Percentiles rank a stretch among this genome's conserved stretches.
Conservation (phyloP, 768 basidiomycete species). For the Tricholoma sp. region DNA sequence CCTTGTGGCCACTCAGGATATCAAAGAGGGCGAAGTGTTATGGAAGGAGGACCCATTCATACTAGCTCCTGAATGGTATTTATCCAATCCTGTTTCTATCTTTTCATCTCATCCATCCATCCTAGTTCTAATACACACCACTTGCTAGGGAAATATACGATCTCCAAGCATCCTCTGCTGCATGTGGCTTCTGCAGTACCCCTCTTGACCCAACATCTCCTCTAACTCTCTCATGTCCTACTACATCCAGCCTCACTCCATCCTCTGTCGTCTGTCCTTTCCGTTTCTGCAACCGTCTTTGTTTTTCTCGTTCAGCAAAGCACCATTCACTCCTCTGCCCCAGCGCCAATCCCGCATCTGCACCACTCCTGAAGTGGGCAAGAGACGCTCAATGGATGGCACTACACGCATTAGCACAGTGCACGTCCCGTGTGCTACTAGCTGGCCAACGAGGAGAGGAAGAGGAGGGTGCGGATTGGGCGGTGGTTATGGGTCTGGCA, state of each 20-base stretch:
- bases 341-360: constrained; percentile 64
- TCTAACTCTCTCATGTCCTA: constrained; percentile 49
- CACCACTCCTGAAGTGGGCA: constrained; percentile 56
- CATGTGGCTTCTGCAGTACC: constrained; percentile 75
- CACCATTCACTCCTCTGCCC: constrained; percentile 73
- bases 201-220: constrained; percentile 42
- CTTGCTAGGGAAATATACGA: constrained; percentile 70
- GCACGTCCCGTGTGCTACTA: constrained; percentile 58
- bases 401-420: constrained; percentile 66
- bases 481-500: constrained; percentile 57
- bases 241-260: constrained; percentile 26
- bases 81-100: neutral
- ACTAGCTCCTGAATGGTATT: constrained; percentile 76
- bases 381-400: constrained; percentile 67
- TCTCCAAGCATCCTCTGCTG: constrained; percentile 49
- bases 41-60: constrained; percentile 87
- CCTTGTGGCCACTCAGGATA: constrained; percentile 63
- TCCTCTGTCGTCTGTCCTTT: constrained; percentile 46
- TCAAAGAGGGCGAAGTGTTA: constrained; percentile 66
- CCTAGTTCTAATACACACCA: neutral
- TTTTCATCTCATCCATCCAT: neutral
- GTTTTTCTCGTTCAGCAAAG: constrained; percentile 57
- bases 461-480: constrained; percentile 42
- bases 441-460: constrained; percentile 43
- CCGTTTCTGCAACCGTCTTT: constrained; percentile 79